Conservation (phyloP, 441 rosid genomes). For the Eutrema salsugineum region DNA sequence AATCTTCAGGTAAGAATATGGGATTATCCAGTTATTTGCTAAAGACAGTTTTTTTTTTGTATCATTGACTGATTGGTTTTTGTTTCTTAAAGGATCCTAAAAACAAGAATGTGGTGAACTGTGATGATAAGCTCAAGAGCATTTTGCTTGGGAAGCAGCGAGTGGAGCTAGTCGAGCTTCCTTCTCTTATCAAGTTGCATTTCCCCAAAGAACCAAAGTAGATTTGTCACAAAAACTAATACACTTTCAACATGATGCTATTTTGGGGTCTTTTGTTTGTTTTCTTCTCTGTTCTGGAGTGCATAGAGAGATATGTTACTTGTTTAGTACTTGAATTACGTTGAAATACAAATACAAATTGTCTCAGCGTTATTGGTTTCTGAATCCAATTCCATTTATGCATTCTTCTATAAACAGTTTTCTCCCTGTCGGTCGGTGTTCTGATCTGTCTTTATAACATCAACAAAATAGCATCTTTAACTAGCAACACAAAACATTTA, state of each 20-base stretch:
- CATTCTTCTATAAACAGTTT: neutral
- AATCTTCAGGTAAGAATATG: slow-evolving; percentile 59
- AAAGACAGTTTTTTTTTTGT: neutral
- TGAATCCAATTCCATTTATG: neutral
- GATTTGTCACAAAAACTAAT: neutral
- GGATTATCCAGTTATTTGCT: neutral
- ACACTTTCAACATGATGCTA: neutral
- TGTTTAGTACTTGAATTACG: neutral
- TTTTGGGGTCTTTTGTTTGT: neutral
- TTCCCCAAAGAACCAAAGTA: slow-evolving; percentile 69
- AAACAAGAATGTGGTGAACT: slow-evolving; percentile 77
- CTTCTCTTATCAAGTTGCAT: slow-evolving; percentile 74
- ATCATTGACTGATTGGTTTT: slow-evolving; percentile 1
- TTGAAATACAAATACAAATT: neutral
- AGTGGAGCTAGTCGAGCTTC: slow-evolving; percentile 84
- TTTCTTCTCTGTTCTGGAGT: slow-evolving; percentile 1
- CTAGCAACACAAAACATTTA: neutral
- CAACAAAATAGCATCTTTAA: neutral
- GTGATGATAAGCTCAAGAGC: slow-evolving; percentile 70
- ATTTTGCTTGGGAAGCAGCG: slow-evolving; percentile 71
- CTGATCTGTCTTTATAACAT: neutral
- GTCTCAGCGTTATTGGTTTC: neutral
- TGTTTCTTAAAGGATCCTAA: slow-evolving; percentile 53
- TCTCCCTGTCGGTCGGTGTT: neutral
- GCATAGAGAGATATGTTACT: neutral